Percentiles rank a stretch among this genome's conserved stretches.
These are phyloP conservation scores for Yamadazyma epiphylla DNA, from an alignment of 1,139 yeast species.

Conservation along the genomic window DNA sequence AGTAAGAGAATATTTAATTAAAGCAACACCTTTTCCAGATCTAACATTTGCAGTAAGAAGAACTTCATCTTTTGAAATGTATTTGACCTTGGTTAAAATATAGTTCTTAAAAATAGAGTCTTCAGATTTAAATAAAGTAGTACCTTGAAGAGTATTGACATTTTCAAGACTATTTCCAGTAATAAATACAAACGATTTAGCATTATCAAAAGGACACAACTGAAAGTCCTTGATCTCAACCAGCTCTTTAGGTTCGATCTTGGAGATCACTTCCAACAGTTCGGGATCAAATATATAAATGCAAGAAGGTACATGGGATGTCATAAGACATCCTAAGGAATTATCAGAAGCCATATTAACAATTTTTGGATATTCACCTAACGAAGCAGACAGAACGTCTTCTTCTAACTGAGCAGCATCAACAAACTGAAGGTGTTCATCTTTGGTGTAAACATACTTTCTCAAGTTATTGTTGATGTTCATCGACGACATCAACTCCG, in stretches of 20 bases:
- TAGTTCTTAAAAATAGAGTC: constrained; percentile 25
- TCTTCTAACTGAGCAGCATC: constrained; percentile 55
- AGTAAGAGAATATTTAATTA: constrained; percentile 38
- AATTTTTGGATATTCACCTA: constrained; percentile 57
- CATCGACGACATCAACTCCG: constrained; percentile 51
- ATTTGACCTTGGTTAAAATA: constrained; percentile 57
- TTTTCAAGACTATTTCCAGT: constrained; percentile 34
- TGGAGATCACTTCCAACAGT: constrained; percentile 36
- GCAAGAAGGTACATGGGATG: constrained; percentile 57
- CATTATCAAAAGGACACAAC: constrained; percentile 37
- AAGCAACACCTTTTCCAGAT: constrained; percentile 37
- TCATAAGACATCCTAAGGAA: constrained; percentile 57
- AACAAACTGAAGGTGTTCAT: constrained; percentile 60
- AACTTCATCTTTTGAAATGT: constrained; percentile 49
- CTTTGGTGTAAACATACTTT: constrained; percentile 52
- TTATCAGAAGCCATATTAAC: constrained; percentile 52
- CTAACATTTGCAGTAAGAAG: constrained; percentile 55
- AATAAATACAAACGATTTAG: constrained; percentile 44
- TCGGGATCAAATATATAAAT: constrained; percentile 58
- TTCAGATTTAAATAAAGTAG: constrained; percentile 19
- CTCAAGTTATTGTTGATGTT: constrained; percentile 70
- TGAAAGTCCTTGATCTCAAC: constrained; percentile 26
- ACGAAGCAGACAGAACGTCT: constrained; percentile 23
- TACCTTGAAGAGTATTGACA: constrained; percentile 13
- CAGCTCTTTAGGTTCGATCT: constrained; percentile 10